Percentiles rank a stretch among this genome's conserved stretches.
These are phyloP conservation scores for Glomus cerebriforme DNA, from an alignment of 192 early-diverging fungal species.

Conservation along the genomic window DNA sequence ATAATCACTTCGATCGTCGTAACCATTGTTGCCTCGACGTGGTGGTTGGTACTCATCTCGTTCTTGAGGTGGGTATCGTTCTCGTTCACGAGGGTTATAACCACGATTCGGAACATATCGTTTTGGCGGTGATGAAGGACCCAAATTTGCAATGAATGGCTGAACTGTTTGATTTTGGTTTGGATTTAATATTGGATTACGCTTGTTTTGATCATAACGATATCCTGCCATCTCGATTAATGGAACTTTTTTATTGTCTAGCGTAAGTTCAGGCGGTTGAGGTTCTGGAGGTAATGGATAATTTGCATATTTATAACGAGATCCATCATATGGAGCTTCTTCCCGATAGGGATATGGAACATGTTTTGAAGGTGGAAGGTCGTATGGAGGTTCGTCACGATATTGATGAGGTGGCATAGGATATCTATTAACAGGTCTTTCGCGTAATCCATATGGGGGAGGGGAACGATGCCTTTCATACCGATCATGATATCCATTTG, in stretches of 20 bases:
- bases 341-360: slow-evolving; percentile 5
- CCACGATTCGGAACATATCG: neutral
- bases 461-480: neutral
- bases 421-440: neutral
- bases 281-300: slow-evolving; percentile 17
- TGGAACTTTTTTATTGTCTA: slow-evolving; percentile 6
- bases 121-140: neutral
- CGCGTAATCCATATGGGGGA: slow-evolving; percentile 5
- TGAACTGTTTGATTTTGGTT: neutral
- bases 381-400: slow-evolving; percentile 5
- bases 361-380: neutral
- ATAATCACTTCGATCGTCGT: neutral
- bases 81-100: slow-evolving; percentile 18
- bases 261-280: neutral
- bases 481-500: slow-evolving; percentile 17
- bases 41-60: neutral
- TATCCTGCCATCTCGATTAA: slow-evolving; percentile 32
- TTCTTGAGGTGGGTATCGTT: neutral
- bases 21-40: neutral
- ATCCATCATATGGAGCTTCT: slow-evolving; percentile 6
- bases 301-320: slow-evolving; percentile 9
- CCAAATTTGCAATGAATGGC: neutral
- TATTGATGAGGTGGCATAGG: slow-evolving; percentile 3
- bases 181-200: neutral
- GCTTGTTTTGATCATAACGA: slow-evolving; percentile 25